Evolutionary conservation across 768 basidiomycete genomes (phyloP).

Genomic region (Phylloporus rhodoxanthus): DNA sequence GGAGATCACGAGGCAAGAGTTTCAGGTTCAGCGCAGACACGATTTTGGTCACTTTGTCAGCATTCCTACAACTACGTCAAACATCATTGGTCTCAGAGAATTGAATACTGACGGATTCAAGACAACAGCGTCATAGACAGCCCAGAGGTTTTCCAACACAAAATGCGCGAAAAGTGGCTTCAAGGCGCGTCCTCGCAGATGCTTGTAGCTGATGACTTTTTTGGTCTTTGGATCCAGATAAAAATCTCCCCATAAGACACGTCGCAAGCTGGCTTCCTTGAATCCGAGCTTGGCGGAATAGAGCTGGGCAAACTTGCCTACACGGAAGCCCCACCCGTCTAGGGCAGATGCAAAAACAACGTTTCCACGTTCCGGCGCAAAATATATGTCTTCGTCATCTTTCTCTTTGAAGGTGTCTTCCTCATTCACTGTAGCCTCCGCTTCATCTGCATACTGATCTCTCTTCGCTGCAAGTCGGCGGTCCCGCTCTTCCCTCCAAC

Average conservation of each 20-base stretch:
- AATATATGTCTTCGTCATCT: constrained; percentile 97
- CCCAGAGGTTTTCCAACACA: constrained; percentile 95
- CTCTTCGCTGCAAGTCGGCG: constrained; percentile 72
- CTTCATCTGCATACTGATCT: constrained; percentile 60
- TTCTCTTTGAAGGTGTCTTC: constrained; percentile 81
- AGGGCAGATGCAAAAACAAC: constrained; percentile 95
- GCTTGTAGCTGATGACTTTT: constrained; percentile 84
- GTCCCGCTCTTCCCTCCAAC: constrained; percentile 92
- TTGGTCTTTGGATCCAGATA: constrained; percentile 96
- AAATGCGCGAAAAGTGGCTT: constrained; percentile 98
- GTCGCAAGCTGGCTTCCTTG: constrained; percentile 77
- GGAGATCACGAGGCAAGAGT: constrained; percentile 82
- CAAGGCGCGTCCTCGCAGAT: constrained; percentile 76
- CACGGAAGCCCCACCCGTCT: constrained; percentile 96
- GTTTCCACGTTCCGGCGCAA: constrained; percentile 91
- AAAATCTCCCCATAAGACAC: constrained; percentile 95
- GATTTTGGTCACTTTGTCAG: constrained; percentile 86
- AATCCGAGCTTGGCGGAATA: constrained; percentile 89
- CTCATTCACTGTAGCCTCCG: constrained; percentile 54
- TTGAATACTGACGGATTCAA: constrained; percentile 72
- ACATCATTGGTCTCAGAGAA: not conserved
- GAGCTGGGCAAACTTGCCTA: constrained; percentile 88
- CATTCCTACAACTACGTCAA: constrained; percentile 52
- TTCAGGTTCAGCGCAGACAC: constrained; percentile 76
- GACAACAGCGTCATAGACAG: constrained; percentile 86